phyloP scores from a whole-genome alignment of 164 flowering plant species.

The Tinospora cordifolia region DNA sequence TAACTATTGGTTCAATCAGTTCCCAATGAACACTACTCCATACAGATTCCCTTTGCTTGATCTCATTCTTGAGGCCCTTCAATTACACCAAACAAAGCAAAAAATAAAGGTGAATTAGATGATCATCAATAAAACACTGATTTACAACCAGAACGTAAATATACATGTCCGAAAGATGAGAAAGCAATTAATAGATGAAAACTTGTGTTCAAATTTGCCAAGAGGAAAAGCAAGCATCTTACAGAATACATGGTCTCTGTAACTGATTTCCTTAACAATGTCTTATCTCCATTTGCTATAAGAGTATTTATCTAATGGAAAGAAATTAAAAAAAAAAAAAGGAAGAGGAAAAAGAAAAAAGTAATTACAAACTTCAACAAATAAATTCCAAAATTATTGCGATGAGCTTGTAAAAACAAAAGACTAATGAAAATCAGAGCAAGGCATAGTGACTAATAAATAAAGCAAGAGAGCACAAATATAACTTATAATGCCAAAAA shows the following conservation, averaged over 20 bases:
- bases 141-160: no score
- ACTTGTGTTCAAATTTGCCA: not conserved
- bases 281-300: slow-evolving; percentile 71
- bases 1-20: slow-evolving; percentile 62
- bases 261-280: slow-evolving; percentile 60
- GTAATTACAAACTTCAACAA: not conserved
- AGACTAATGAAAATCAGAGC: not conserved
- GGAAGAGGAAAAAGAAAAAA: not conserved
- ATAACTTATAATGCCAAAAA: not conserved
- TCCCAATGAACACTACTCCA: slow-evolving; percentile 89
- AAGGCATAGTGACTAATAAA: not conserved
- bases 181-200: not conserved
- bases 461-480: not conserved
- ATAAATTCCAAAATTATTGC: not conserved
- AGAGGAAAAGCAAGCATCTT: slow-evolving; percentile 22
- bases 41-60: slow-evolving; percentile 64
- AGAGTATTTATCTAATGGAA: slow-evolving; percentile 59
- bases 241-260: slow-evolving; percentile 94
- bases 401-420: not conserved
- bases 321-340: not conserved
- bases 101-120: not conserved
- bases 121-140: not conserved
- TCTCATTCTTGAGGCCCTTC: slow-evolving; percentile 85
- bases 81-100: slow-evolving; percentile 4
- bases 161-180: no score